A percentile compares a stretch with the other conserved stretches of the same genome.
Evolutionary conservation across 306 rosid genomes (phyloP).

Genomic region (Quercus bicolor): DNA sequence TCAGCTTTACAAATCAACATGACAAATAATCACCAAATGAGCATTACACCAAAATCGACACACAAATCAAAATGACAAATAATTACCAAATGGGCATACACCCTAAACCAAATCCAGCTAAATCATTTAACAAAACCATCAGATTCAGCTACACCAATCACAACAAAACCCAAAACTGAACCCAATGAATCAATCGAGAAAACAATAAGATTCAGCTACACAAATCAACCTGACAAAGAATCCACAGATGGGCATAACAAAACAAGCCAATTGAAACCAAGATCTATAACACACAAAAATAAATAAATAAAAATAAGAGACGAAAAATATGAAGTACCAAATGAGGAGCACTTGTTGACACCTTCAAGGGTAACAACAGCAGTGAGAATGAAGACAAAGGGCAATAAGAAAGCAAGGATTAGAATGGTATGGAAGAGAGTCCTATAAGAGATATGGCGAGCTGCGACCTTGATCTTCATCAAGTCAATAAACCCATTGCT

Average conservation of each 20-base stretch:
- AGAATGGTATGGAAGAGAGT: slow-evolving; percentile 98
- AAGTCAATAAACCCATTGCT: slow-evolving; percentile 98
- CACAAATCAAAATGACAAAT: not conserved
- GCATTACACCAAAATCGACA: not conserved
- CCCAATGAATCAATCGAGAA: not conserved
- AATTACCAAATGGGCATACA: not conserved
- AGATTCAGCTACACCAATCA: not conserved
- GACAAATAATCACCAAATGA: not conserved
- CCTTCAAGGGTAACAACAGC: slow-evolving; percentile 99
- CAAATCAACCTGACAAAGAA: slow-evolving; percentile 9
- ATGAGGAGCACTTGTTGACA: slow-evolving; percentile 99
- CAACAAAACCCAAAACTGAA: not conserved
- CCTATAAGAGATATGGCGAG: slow-evolving; percentile 99
- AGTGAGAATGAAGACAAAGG: slow-evolving; percentile 96
- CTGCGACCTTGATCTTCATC: slow-evolving; percentile 99
- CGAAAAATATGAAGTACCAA: slow-evolving; percentile 52
- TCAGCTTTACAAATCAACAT: not conserved
- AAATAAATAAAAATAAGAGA: not conserved
- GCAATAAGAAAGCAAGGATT: slow-evolving; percentile 89
- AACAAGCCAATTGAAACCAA: slow-evolving; percentile 23
- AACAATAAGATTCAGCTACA: not conserved
- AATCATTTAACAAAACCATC: not conserved
- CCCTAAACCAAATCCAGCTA: not conserved
- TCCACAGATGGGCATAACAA: slow-evolving; percentile 1
- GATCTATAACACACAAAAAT: slow-evolving; percentile 34